A percentile compares a stretch with the other conserved stretches of the same genome.
phyloP scores from a whole-genome alignment of 805 yeast species.

The Hanseniaspora mollemarum region DNA sequence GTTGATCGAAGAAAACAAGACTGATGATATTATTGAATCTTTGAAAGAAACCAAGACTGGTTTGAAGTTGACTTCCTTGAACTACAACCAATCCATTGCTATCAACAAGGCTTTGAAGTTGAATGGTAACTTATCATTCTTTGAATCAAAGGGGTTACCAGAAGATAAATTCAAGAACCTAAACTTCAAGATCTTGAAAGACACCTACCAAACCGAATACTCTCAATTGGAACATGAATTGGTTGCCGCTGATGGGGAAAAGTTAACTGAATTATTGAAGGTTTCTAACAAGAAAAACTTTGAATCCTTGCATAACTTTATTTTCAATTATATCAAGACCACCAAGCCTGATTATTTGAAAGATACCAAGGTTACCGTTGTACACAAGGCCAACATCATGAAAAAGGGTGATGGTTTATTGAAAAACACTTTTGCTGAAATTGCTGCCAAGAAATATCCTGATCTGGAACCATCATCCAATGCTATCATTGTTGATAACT shows the following conservation, averaged over 20 bases:
- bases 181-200: slow-evolving; percentile 91
- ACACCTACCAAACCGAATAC: slow-evolving; percentile 98
- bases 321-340: slow-evolving; percentile 73
- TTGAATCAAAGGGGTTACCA: slow-evolving; percentile 90
- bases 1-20: slow-evolving; percentile 72
- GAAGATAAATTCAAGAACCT: slow-evolving; percentile 78
- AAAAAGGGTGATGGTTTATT: slow-evolving; percentile 96
- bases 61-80: slow-evolving; percentile 39
- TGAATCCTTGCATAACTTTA: slow-evolving; percentile 94
- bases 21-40: slow-evolving; percentile 77
- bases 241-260: slow-evolving; percentile 95
- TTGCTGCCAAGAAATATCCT: slow-evolving; percentile 77
- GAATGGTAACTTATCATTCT: slow-evolving; percentile 87
- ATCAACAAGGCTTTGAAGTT: slow-evolving; percentile 92
- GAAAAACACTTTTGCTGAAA: slow-evolving; percentile 82
- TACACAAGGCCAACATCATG: slow-evolving; percentile 99
- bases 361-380: slow-evolving; percentile 83
- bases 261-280: slow-evolving; percentile 44
- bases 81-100: slow-evolving; percentile 50
- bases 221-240: slow-evolving; percentile 97
- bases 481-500: slow-evolving; percentile 96
- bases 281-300: slow-evolving; percentile 89
- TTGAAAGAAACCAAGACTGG: slow-evolving; percentile 94
- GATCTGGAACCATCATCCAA: slow-evolving; percentile 50
- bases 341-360: slow-evolving; percentile 33